A percentile compares a stretch with the other conserved stretches of the same genome.
phyloP scores from a whole-genome alignment of 495 filamentous ascomycete genomes.

The Penicillium tannophilum region DNA sequence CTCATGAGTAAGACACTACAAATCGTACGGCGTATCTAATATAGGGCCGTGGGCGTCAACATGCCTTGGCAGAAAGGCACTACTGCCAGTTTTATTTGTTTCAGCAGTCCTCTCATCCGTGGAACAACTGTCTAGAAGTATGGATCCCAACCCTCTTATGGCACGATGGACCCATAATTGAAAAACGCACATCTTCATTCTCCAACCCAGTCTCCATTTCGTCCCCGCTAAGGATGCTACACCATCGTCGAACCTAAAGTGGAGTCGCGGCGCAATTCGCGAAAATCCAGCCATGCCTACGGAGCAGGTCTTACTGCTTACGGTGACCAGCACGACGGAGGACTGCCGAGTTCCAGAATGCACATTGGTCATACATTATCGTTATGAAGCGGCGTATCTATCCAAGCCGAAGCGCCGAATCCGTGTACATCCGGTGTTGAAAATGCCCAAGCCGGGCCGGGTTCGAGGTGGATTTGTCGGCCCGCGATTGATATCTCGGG shows the following conservation, averaged over 20 bases:
- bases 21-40: background rate
- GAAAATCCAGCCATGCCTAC: background rate
- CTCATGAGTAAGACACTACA: background rate
- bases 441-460: background rate
- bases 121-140: background rate
- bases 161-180: background rate
- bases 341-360: background rate
- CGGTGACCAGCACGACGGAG: slow-evolving; percentile 11
- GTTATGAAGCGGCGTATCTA: too few species aligned
- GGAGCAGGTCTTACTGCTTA: slow-evolving; percentile 13
- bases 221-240: background rate
- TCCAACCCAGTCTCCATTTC: background rate
- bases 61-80: background rate
- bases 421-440: background rate
- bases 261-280: background rate
- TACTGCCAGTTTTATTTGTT: background rate
- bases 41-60: background rate
- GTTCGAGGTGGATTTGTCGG: slow-evolving; percentile 3
- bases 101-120: background rate
- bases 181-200: background rate
- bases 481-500: slow-evolving; percentile 13
- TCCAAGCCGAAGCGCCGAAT: background rate
- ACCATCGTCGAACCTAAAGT: slow-evolving; percentile 5
- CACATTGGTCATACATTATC: too few species aligned
- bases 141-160: background rate